phyloP scores from a whole-genome alignment of 2,329 filamentous ascomycete genomes.

The Aspergillus floridensis region DNA sequence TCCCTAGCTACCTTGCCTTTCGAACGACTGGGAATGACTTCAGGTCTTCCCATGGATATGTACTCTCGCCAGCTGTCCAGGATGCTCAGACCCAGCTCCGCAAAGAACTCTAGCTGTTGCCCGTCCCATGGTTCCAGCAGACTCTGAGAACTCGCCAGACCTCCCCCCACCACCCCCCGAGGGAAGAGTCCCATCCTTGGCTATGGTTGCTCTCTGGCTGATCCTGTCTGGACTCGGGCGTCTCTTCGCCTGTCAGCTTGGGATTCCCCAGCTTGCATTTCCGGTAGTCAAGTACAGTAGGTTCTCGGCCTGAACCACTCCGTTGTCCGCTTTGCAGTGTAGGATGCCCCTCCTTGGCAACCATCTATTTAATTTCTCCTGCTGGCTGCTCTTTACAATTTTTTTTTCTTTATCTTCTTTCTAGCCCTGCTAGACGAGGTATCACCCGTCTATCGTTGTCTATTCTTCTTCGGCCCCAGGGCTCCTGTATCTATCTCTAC shows the following conservation, averaged over 20 bases:
- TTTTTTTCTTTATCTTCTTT: background rate
- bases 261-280: background rate
- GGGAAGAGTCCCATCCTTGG: constrained; percentile 7
- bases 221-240: background rate
- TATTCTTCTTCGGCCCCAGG: background rate
- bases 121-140: background rate
- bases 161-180: too few relatives aligned
- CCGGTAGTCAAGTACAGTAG: background rate
- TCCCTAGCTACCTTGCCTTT: background rate
- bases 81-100: constrained; percentile 1
- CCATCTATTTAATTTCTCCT: constrained; percentile 4
- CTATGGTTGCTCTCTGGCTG: constrained; percentile 6
- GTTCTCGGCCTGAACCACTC: constrained; percentile 4
- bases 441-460: background rate
- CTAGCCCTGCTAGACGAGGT: background rate
- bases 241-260: constrained; percentile 3
- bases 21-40: background rate
- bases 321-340: background rate
- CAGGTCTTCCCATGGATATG: background rate
- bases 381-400: background rate
- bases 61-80: background rate
- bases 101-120: constrained; percentile 1
- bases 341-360: background rate
- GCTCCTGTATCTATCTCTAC: background rate
- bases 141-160: background rate